Base-by-base conservation (phyloP, 805 yeast species). In the Zygosaccharomyces pseudorouxii region DNA sequence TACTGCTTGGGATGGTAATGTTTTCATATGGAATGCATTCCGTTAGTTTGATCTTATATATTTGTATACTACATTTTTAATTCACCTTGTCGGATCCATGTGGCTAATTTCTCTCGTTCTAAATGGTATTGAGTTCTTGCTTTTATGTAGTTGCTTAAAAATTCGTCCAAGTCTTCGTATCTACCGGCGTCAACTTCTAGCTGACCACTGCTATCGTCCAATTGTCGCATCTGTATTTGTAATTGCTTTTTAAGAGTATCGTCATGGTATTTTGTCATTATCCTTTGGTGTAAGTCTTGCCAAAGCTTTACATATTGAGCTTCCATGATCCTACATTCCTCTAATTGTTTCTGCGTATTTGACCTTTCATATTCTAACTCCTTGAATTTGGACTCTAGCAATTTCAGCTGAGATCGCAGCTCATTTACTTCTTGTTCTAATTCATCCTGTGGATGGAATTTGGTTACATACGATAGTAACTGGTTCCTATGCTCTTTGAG, bases 1-100 rank as follows among this genome's bases (percentile, higher is more conserved):
- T 12, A 84, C 90, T 0, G 97, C 96, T 1, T 92, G 97, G 96
- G 99, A 92, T 70, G 96, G 92, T 62, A 89, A 88, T 85, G 83
- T 89, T 5, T 84, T 85, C 62, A 77, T 93, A 6, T 93, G 96
- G 95, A 89, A 86, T 56, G 79, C 86, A 1, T 53, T 56, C 16
- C 51, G 42, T 30, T 47, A 48, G 44, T 11, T 31, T 7, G 40
- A n/a, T 25, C 30, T 25, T 42, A 35, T 28, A 41, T n/a, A 18
- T 41, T 40, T 46, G 22, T 39, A 27, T 16, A 8, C 23, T 41
- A 41, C 22, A 52, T 48, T 38, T 46, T 48, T 40, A 60, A 38
- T 23, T 42, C 27, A 22, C 60, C 64, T 44, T 63, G 64, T 5
- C 46, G 42, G 22, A 56, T 57, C 70, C 82, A 69, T 23, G 82